Conservation (phyloP, 352 stramenopile species). For the Pythium brachiatum region DNA sequence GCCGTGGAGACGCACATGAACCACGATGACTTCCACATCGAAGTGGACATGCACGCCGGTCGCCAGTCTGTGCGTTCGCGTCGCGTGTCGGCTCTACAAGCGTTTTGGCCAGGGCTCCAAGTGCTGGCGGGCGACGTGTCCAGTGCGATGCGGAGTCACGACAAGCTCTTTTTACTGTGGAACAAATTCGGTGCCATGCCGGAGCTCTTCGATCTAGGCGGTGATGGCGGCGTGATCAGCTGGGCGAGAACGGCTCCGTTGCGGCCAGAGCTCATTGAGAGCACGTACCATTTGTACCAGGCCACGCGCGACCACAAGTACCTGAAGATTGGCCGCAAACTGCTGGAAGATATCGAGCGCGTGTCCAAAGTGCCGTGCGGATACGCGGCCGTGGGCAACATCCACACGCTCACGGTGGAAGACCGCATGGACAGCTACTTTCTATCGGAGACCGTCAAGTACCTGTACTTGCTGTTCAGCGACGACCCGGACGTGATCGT, state of each 20-base stretch:
- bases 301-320: conserved; percentile 88
- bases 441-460: conserved; percentile 98
- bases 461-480: conserved; percentile 99
- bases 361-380: conserved; percentile 88
- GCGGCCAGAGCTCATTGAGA: conserved; percentile 97
- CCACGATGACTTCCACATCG: conserved; percentile 71
- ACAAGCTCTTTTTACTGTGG: conserved; percentile 94
- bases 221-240: conserved; percentile 50
- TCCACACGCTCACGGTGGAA: conserved; percentile 87
- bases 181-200: conserved; percentile 94
- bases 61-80: conserved; percentile 51
- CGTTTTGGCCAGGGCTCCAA: conserved; percentile 97
- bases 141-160: conserved; percentile 88
- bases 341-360: conserved; percentile 87
- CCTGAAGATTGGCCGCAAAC: conserved; percentile 86
- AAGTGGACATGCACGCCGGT: conserved; percentile 86
- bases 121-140: conserved; percentile 92
- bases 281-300: conserved; percentile 94
- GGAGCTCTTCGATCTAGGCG: conserved; percentile 90
- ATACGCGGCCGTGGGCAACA: conserved; percentile 90
- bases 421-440: conserved; percentile 99
- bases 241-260: conserved; percentile 90
- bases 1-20: conserved; percentile 79
- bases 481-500: conserved; percentile 80
- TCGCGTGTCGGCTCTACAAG: conserved; percentile 88